Base-by-base conservation (phyloP, 768 basidiomycete genomes). In the Ramaria sp. region DNA sequence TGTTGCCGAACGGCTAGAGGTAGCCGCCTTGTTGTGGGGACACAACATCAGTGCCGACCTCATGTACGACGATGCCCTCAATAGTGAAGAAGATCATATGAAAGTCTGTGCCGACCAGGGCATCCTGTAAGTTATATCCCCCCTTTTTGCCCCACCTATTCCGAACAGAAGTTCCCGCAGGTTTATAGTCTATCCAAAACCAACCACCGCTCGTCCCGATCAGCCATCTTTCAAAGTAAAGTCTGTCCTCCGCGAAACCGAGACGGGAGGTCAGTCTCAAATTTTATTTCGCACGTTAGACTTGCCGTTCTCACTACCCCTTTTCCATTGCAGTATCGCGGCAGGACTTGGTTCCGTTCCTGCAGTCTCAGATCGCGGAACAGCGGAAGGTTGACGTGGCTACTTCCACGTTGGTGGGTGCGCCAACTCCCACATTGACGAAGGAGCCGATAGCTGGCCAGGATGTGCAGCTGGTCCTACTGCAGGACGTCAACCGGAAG, bases 21-120 rank as follows among this genome's bases (percentile, higher is more conserved):
- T 89, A 1, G 85, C 81, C 12, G 71, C 86, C 0, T 77, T 83
- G 48, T 69, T 92, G 32, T 92, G 89, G 89, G 75, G 81, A 61
- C 74, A 89, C 61, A 80, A 79, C 49, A 90, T 91, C 64, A 89
- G 87, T 59, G 83, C 88, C 0, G 89, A 92, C 66, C 70, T 92
- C 52, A 88, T 91, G 85, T 92, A 92, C 61, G 89, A 92, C 57
- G 75, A 78, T 1, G 83, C 79, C 12, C 63, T 90, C 38, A 81
- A 82, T 52, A 64, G 69, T 3, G 82, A 83, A 48, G 77, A 79
- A 55, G 83, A 87, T 50, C 73, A 83, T 59, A 66, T 79, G 22
- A 86, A 85, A 45, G 67, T 77, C 24, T 91, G 88, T 62, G 69
- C 70, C n/a, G 69, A 81, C n/a, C 88, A 92, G 65, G 89, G 89